Evolutionary conservation across 305 asterid species (phyloP).

Genomic region (Petunia hybrid): DNA sequence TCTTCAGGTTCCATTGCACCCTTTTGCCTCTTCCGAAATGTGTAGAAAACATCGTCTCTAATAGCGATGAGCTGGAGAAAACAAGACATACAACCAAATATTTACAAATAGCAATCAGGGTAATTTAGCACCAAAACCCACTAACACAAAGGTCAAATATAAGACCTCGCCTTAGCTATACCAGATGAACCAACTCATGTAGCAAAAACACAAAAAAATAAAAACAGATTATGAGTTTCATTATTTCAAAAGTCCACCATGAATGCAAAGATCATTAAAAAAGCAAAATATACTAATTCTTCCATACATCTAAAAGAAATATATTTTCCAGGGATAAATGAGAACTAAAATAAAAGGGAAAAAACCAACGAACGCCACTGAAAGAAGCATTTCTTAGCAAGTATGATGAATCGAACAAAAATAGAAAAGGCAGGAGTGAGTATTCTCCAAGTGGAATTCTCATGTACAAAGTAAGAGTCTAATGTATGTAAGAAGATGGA

Average conservation of each 20-base stretch:
- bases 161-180: neutral
- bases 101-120: too few relatives aligned
- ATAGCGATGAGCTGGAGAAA: slow-evolving; percentile 73
- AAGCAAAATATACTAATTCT: neutral
- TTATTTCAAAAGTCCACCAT: slow-evolving; percentile 17
- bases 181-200: slow-evolving; percentile 21
- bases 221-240: neutral
- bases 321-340: neutral
- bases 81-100: neutral
- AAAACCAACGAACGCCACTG: neutral
- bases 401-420: slow-evolving; percentile 8
- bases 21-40: slow-evolving; percentile 92
- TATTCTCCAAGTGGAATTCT: neutral
- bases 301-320: neutral
- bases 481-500: neutral
- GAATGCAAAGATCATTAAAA: slow-evolving; percentile 9
- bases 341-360: slow-evolving; percentile 3
- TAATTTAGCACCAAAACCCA: too few relatives aligned
- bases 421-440: neutral
- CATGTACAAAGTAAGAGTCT: slow-evolving; percentile 21
- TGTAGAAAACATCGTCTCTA: slow-evolving; percentile 95
- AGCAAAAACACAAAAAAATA: neutral
- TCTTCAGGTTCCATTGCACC: slow-evolving; percentile 93
- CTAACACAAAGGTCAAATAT: too few relatives aligned
- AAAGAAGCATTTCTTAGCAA: slow-evolving; percentile 13